Evolutionary conservation across 768 basidiomycete species (phyloP), one percentile per base, ranked within the genome.

Genomic region (Zangia roseola): DNA sequence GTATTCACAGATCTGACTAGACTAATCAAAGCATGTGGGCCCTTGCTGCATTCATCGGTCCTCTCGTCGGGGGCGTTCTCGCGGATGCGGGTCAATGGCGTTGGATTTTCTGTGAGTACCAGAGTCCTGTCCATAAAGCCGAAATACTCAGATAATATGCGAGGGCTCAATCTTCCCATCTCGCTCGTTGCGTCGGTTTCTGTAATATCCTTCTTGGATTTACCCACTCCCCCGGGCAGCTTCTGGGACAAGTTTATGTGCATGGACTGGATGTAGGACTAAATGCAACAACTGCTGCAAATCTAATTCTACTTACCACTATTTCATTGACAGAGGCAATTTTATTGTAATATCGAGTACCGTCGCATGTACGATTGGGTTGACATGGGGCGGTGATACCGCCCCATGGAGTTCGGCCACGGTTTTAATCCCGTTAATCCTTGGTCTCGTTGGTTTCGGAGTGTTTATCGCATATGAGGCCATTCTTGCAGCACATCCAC

Each of bases 321-420:
- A 7, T 37, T 55, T 19, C 21, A 10, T 14, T 23, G 2, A 30
- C 34, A 74, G 75, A 20, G 71, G 72, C 6, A 75, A 72, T 35
- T 10, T 63, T 3, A 36, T 74, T 6, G 48, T 74, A 16, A 66
- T 69, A 30, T 47, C 54, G 1, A 61, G 63, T 23, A 67, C 68
- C 0, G 58, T 61, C 4, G 56, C n/a, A n/a, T n/a, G n/a, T n/a
- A n/a, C n/a, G n/a, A n/a, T n/a, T n/a, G n/a, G n/a, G n/a, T n/a
- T n/a, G 40, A 70, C 74, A 9, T 72, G 70, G 75, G 79, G 72
- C 3, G 79, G 79, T 7, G 59, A 68, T 6, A 52, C 57, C 6
- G 74, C 65, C 43, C 50, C 71, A 0, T 80, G 79, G 79, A 45
- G 54, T 5, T 74, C 73, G 0, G 53, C 51, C 16, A 61, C 54